phyloP scores from a whole-genome alignment of 257 asterid genomes.

The Perilla frutescens region DNA sequence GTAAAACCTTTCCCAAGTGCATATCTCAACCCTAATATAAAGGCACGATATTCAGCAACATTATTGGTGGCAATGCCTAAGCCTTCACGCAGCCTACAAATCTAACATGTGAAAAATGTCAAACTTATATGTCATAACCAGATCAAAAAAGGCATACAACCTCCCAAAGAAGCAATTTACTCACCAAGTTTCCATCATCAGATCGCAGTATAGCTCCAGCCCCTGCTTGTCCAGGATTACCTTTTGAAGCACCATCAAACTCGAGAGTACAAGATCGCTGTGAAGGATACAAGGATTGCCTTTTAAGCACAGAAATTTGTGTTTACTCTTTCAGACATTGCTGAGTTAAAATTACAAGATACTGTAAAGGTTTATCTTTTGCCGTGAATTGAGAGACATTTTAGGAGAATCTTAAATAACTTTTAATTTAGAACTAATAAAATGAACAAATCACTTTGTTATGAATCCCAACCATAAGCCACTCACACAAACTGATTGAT shows the following conservation, averaged over 20 bases:
- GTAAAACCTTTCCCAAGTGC: conserved; percentile 91
- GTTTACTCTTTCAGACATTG: conserved; percentile 22
- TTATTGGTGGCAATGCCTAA: conserved; percentile 90
- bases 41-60: conserved; percentile 92
- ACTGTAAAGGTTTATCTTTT: conserved; percentile 5
- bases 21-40: conserved; percentile 83
- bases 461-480: conserved; percentile 27
- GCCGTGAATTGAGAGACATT: background rate
- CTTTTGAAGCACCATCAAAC: conserved; percentile 97
- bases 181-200: conserved; percentile 87
- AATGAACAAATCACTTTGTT: conserved; percentile 12
- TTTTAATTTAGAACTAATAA: conserved; percentile 1
- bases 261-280: conserved; percentile 88
- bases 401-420: background rate
- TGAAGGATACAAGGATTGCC: conserved; percentile 32
- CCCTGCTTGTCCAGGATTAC: conserved; percentile 98
- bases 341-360: background rate
- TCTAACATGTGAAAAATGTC: conserved; percentile 51
- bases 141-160: background rate
- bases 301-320: conserved; percentile 19
- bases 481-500: conserved; percentile 49
- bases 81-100: conserved; percentile 92
- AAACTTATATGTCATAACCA: conserved; percentile 22
- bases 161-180: conserved; percentile 24
- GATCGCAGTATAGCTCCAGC: conserved; percentile 93